Conservation (phyloP, 139 green algal genomes). For the Chlorella sp. region DNA sequence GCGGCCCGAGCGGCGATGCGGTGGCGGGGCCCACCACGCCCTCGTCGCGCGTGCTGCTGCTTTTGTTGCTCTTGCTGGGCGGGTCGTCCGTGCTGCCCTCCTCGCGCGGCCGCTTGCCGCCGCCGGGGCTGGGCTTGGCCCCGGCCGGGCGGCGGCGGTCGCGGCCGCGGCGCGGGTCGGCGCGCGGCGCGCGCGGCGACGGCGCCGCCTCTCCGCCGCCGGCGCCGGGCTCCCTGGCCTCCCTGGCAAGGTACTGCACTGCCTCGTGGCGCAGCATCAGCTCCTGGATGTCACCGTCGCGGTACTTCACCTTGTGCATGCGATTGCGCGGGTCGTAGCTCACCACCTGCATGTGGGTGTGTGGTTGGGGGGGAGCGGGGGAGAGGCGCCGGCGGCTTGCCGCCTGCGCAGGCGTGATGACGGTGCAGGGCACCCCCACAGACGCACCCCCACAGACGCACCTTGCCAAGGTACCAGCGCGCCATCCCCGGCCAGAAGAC, state of each 20-base stretch:
- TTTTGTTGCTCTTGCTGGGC: neutral
- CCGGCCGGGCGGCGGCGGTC: neutral
- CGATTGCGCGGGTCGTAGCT: slow-evolving; percentile 43
- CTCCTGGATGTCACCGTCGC: slow-evolving; percentile 60
- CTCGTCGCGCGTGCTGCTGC: neutral
- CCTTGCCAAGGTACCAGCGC: slow-evolving; percentile 57
- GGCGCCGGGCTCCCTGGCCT: neutral
- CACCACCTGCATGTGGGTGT: slow-evolving; percentile 1
- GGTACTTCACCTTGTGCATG: slow-evolving; percentile 57
- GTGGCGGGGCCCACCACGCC: neutral
- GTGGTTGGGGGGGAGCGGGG: no score
- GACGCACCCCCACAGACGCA: neutral
- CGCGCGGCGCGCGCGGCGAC: neutral
- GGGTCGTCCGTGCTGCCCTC: slow-evolving; percentile 2
- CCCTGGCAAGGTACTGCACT: slow-evolving; percentile 32
- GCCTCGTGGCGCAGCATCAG: slow-evolving; percentile 58
- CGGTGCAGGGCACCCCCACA: neutral
- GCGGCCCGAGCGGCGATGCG: slow-evolving; percentile 6
- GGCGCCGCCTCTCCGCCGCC: neutral
- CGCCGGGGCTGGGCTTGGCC: neutral
- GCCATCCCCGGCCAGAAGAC: slow-evolving; percentile 71
- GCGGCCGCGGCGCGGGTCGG: neutral
- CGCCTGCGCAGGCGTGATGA: no score
- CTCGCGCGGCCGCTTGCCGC: slow-evolving; percentile 12
- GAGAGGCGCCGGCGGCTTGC: no score